phyloP scores from a whole-genome alignment of 202 grass and related monocot species.

The Tripidium arundinaceum region DNA sequence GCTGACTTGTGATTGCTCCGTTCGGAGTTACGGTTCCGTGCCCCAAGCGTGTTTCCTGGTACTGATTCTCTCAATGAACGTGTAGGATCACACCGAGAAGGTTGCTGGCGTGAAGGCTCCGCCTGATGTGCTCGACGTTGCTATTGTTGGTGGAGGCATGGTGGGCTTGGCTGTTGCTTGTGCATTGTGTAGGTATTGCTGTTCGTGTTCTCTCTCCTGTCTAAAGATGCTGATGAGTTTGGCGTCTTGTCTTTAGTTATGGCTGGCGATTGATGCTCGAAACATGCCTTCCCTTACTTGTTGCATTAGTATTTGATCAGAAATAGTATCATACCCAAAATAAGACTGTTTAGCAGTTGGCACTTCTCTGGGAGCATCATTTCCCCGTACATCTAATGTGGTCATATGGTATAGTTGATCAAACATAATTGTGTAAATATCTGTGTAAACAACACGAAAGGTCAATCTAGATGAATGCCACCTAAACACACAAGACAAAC shows the following conservation, averaged over 20 bases:
- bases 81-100: constrained; percentile 19
- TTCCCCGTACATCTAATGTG: neutral
- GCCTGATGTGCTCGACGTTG: constrained; percentile 54
- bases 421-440: neutral
- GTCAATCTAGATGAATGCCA: neutral
- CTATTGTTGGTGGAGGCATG: no score
- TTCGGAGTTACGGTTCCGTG: neutral
- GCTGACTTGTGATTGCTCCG: neutral
- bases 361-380: neutral
- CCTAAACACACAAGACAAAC: neutral
- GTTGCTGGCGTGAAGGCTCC: constrained; percentile 23
- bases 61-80: neutral
- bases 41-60: neutral
- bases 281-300: neutral
- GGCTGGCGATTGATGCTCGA: neutral
- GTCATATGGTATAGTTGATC: neutral
- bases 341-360: neutral
- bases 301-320: neutral
- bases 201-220: no score
- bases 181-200: no score
- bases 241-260: neutral
- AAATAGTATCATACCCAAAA: neutral
- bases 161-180: no score
- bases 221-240: neutral
- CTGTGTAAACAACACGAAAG: neutral